phyloP scores from a whole-genome alignment of 2,329 filamentous ascomycete species.

The Ophiostoma quercus region DNA sequence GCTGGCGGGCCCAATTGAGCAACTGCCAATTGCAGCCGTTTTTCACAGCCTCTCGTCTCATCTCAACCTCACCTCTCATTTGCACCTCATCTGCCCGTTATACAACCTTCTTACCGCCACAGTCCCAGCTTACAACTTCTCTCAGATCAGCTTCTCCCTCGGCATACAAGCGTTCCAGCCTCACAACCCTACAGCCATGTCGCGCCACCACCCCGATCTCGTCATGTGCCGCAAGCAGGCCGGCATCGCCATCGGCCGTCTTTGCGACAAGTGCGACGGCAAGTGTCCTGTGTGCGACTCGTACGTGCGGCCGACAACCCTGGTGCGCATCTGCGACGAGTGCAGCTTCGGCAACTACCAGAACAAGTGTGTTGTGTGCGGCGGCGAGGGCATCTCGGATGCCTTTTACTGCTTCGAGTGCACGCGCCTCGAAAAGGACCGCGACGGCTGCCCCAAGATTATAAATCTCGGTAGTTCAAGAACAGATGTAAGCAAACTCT shows the following conservation, averaged over 20 bases:
- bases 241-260: constrained; percentile 94
- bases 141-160: neutral
- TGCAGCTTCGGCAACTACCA: constrained; percentile 99
- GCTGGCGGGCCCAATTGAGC: neutral
- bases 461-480: constrained; percentile 94
- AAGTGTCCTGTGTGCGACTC: constrained; percentile 99
- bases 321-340: constrained; percentile 98
- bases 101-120: neutral
- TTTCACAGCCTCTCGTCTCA: constrained; percentile 15
- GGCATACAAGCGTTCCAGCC: neutral
- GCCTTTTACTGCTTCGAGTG: constrained; percentile 99
- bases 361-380: constrained; percentile 99
- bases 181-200: constrained; percentile 52
- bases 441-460: constrained; percentile 98
- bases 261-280: constrained; percentile 99
- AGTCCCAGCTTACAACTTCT: neutral
- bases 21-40: constrained; percentile 1
- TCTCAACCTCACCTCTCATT: constrained; percentile 5
- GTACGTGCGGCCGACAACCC: constrained; percentile 94
- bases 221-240: constrained; percentile 99
- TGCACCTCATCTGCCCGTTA: neutral
- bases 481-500: constrained; percentile 65
- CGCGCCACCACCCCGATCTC: constrained; percentile 93
- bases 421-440: constrained; percentile 90
- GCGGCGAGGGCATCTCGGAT: constrained; percentile 90